Conservation (phyloP, 805 yeast species). For the Danielia reshetovae region DNA sequence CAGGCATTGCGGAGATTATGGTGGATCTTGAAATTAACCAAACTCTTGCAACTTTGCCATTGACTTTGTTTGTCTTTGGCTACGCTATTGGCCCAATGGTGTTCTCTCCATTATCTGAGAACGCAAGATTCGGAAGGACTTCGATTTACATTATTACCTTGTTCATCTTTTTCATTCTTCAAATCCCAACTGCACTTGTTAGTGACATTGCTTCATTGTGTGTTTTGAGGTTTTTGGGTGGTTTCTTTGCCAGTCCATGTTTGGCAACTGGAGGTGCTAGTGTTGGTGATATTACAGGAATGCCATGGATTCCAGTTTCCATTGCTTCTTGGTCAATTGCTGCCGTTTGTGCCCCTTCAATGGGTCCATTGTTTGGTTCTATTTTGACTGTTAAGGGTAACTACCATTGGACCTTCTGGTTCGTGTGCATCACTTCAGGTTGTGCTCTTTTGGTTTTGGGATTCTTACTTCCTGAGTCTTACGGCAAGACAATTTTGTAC, state of each 20-base stretch:
- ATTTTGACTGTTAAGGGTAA: constrained; percentile 28
- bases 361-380: constrained; percentile 57
- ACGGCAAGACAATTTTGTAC: constrained; percentile 39
- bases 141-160: constrained; percentile 44
- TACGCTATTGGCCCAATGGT: constrained; percentile 59
- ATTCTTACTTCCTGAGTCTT: constrained; percentile 49
- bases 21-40: constrained; percentile 40
- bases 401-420: constrained; percentile 59
- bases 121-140: constrained; percentile 50
- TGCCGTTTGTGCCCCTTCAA: constrained; percentile 50
- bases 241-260: constrained; percentile 55
- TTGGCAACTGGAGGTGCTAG: constrained; percentile 58
- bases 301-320: constrained; percentile 42
- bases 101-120: constrained; percentile 56
- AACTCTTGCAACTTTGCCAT: constrained; percentile 45
- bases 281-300: constrained; percentile 44
- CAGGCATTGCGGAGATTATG: constrained; percentile 45
- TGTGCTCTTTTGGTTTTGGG: constrained; percentile 30
- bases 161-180: constrained; percentile 45
- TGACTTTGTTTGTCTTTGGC: constrained; percentile 54
- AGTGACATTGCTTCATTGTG: constrained; percentile 47
- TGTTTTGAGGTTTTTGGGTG: constrained; percentile 48
- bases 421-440: constrained; percentile 40
- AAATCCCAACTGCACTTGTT: constrained; percentile 52
- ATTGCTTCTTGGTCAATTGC: constrained; percentile 51